phyloP scores from a whole-genome alignment of 306 rosid species.

The Vachellia pachyceras region DNA sequence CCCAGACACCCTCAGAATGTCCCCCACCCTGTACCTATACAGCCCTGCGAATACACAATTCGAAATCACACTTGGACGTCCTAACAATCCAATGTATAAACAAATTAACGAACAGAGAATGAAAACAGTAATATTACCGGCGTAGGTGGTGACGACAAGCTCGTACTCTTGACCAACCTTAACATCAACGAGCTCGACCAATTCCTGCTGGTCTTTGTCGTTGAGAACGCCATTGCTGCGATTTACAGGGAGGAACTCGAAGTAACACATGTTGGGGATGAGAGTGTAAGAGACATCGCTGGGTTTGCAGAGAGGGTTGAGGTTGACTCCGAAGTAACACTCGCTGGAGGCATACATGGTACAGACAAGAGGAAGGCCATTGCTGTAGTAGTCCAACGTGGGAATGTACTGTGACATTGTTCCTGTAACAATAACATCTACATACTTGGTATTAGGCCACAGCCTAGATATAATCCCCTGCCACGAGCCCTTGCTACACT shows the following conservation, averaged over 20 bases:
- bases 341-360: conserved; percentile 98
- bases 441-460: conserved; percentile 96
- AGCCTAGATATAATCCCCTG: conserved; percentile 82
- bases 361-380: conserved; percentile 90
- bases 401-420: conserved; percentile 98
- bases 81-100: too few relatives aligned
- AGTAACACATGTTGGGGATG: conserved; percentile 93
- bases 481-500: conserved; percentile 75
- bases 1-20: conserved; percentile 78
- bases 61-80: too few relatives aligned
- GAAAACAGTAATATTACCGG: too few relatives aligned
- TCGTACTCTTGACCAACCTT: conserved; percentile 93
- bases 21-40: conserved; percentile 91
- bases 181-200: conserved; percentile 82
- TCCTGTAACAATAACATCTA: conserved; percentile 98
- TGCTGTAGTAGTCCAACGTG: conserved; percentile 80
- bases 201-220: conserved; percentile 64
- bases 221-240: conserved; percentile 58
- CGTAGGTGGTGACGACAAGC: conserved; percentile 94
- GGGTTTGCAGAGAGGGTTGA: conserved; percentile 83
- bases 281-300: conserved; percentile 89
- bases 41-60: too few relatives aligned
- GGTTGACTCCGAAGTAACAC: conserved; percentile 93
- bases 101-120: too few relatives aligned
- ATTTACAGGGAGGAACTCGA: conserved; percentile 77